These are phyloP conservation scores for Hymenoscyphus occultus DNA, from an alignment of 2,329 filamentous ascomycete genomes.

Conservation along the genomic window DNA sequence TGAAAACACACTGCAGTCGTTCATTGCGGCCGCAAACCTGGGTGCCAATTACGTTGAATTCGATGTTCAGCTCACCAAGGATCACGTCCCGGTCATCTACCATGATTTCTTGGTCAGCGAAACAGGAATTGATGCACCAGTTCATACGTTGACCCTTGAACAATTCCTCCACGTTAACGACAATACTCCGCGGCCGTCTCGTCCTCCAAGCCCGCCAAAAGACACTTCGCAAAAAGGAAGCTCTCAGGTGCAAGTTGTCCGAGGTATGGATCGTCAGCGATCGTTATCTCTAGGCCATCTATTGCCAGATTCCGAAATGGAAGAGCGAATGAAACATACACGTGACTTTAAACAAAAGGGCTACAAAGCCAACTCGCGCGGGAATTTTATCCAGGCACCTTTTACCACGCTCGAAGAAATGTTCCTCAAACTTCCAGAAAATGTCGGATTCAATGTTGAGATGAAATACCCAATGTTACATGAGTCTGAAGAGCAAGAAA, in stretches of 20 bases:
- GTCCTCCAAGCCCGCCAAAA: slow-evolving; percentile 44
- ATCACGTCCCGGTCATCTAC: slow-evolving; percentile 96
- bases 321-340: slow-evolving; percentile 95
- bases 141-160: slow-evolving; percentile 90
- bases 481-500: slow-evolving; percentile 91
- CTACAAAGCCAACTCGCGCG: slow-evolving; percentile 92
- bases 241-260: slow-evolving; percentile 26
- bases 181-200: slow-evolving; percentile 44
- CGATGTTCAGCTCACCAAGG: slow-evolving; percentile 97
- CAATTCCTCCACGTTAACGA: slow-evolving; percentile 84
- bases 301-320: slow-evolving; percentile 37
- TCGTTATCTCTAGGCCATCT: slow-evolving; percentile 36
- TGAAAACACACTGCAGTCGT: slow-evolving; percentile 93
- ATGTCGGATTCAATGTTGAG: slow-evolving; percentile 96
- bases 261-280: slow-evolving; percentile 34
- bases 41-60: slow-evolving; percentile 75
- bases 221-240: slow-evolving; percentile 32
- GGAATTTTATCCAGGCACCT: slow-evolving; percentile 90
- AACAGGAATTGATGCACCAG: slow-evolving; percentile 93
- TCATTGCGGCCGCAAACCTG: slow-evolving; percentile 92
- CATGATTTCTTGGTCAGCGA: slow-evolving; percentile 98
- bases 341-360: slow-evolving; percentile 92
- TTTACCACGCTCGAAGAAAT: slow-evolving; percentile 95
- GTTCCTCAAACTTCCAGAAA: slow-evolving; percentile 77
- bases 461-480: slow-evolving; percentile 99